Evolutionary conservation across 1,284 basidiomycete genomes (phyloP), one percentile per base, ranked within the genome.

Genomic region (Phylloboletellus chloephorus): DNA sequence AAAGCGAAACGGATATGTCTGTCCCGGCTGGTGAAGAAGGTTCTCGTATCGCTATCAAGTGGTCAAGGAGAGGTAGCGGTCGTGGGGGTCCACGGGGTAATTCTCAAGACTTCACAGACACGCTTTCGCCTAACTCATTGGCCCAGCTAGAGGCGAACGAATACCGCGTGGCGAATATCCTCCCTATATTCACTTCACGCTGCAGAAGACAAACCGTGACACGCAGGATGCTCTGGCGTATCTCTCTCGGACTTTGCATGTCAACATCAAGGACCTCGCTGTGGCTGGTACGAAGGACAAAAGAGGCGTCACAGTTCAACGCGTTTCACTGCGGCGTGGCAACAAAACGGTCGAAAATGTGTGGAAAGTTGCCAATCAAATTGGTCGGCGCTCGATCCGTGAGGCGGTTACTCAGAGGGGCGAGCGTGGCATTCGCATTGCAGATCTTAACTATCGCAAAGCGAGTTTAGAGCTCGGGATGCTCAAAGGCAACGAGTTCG

Each of bases 221-320:
- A 95, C 92, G 3, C 93, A 97, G 61, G 96, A 98, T 57, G 92
- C 91, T 1, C 77, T 98, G 16, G 73, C 78, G 0, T 74, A 93
- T 54, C 66, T 97, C 24, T 73, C 87, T 9, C 81, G 90, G 10
- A 74, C 79, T 30, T 71, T 98, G 19, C 82, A 85, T 43, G 74
- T 82, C 54, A 79, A 73, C 25, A 61, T 78, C 39, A 90, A 84
- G 60, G 90, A 95, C 52, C 70, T 98, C 3, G 79, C 82, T 12
- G 86, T 95, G 10, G 91, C 93, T 5, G 96, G 96, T 0, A 99
- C 96, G 3, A 99, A 99, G 62, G 96, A 99, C 67, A 98, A 98
- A 63, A 85, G 96, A 30, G 95, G 91, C 0, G 89, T 98, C 5
- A 98, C 95, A 0, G 83, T 91, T 1, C 96, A 99, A 61, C 78